These are phyloP conservation scores for Cystobasidium ongulense DNA, from an alignment of 768 basidiomycete species.

Conservation along the genomic window DNA sequence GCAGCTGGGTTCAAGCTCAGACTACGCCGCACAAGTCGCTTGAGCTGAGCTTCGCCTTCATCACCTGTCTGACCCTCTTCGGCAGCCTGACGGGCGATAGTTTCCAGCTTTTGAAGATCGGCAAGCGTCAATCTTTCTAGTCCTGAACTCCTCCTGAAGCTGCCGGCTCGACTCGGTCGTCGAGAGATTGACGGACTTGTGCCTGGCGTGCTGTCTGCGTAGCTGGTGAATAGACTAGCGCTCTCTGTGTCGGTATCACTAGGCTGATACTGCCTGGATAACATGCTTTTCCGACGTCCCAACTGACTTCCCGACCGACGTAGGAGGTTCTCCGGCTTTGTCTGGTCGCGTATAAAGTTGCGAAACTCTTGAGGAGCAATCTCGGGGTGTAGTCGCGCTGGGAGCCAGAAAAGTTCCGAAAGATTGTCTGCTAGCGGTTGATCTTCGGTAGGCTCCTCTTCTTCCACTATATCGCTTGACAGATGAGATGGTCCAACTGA, in stretches of 20 bases:
- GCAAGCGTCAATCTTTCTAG: slow-evolving; percentile 72
- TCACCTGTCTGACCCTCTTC: slow-evolving; percentile 70
- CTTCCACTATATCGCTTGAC: neutral
- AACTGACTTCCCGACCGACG: slow-evolving; percentile 49
- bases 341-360: slow-evolving; percentile 86
- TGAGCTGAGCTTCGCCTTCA: slow-evolving; percentile 63
- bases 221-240: neutral
- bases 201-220: neutral
- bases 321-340: slow-evolving; percentile 47
- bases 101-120: slow-evolving; percentile 89
- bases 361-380: slow-evolving; percentile 94
- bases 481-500: neutral
- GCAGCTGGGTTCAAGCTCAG: slow-evolving; percentile 37
- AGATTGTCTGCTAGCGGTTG: slow-evolving; percentile 10
- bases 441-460: slow-evolving; percentile 7
- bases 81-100: slow-evolving; percentile 76
- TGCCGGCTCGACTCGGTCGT: slow-evolving; percentile 52
- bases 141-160: slow-evolving; percentile 57
- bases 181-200: slow-evolving; percentile 16
- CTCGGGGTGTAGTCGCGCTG: slow-evolving; percentile 90
- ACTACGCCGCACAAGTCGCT: slow-evolving; percentile 33
- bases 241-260: slow-evolving; percentile 57
- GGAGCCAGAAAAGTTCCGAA: slow-evolving; percentile 89
- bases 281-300: slow-evolving; percentile 79
- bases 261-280: slow-evolving; percentile 86